Base-by-base conservation (phyloP, 2,329 filamentous ascomycete genomes). In the Tolypocladium pustulatum region DNA sequence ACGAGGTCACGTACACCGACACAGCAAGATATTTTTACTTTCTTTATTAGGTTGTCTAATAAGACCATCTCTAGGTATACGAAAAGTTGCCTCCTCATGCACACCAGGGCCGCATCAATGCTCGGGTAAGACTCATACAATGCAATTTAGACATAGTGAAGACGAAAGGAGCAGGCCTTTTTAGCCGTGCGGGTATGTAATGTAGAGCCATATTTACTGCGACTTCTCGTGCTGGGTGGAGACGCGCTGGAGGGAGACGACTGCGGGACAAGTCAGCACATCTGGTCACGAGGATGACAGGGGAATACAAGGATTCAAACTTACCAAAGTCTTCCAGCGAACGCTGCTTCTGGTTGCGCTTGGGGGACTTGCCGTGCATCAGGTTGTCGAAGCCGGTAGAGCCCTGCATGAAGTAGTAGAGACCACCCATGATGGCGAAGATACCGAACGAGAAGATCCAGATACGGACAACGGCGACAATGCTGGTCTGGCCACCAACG, bases 221-320 rank as follows among this genome's bases (percentile, higher is more conserved):
- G 85, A 89, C 82, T 92, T 93, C 81, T 95, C 90, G 80, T 96
- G 91, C 78, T 94, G 89, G 62, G 89, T 94, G 58, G 90, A 93
- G 65, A 94, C 89, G 76, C 91, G 89, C 80, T 95, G 90, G 73
- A 95, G 82, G 61, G 89, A 91, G 71, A 95, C 89, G 73, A 94
- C 89, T 91, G 68, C 63, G 41, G 5, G 60, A 71, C 67, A 7
- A 1, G 66, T 82, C 9, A 54, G 59, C n/a, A 40, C 20, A 4
- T 34, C 49, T 34, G 54, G 15, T 30, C n/a, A 32, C 40, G n/a
- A 40, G 17, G 9, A n/a, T n/a, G 2, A 12, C 7, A 32, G 17
- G 34, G 13, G 22, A 7, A 20, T 25, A n/a, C 60, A 30, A 34
- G 49, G 20, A 34, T n/a, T 52, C 20, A 52, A 62, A 81, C 86